phyloP scores from a whole-genome alignment of 495 filamentous ascomycete species.

The Chaetomium fimeti region DNA sequence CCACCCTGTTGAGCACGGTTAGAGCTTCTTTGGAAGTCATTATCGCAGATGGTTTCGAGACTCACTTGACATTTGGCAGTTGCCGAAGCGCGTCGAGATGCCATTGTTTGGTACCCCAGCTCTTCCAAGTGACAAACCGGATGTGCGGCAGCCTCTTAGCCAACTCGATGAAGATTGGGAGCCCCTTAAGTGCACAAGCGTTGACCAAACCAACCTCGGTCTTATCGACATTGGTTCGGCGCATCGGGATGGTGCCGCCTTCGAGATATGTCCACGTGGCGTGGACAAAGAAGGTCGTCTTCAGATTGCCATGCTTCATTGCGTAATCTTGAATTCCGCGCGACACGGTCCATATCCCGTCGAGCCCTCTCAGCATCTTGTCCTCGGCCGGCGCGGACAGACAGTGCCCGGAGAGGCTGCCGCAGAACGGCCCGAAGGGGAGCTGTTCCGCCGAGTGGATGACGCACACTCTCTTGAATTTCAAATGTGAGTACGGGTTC shows the following conservation, averaged over 20 bases:
- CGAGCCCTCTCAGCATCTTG: not conserved
- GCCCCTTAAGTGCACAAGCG: conserved; percentile 32
- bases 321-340: not conserved
- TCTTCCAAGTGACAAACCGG: conserved; percentile 34
- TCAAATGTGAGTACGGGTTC: not conserved
- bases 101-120: conserved; percentile 28
- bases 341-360: conserved; percentile 1
- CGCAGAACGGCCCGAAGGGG: not conserved
- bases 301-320: conserved; percentile 24
- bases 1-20: conserved; percentile 17
- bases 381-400: not conserved
- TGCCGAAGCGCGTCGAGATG: conserved; percentile 18
- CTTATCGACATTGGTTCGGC: conserved; percentile 30
- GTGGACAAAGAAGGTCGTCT: conserved; percentile 30
- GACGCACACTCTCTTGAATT: not conserved
- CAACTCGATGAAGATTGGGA: conserved; percentile 28
- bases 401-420: not conserved
- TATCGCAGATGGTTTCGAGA: not conserved
- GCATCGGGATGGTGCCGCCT: conserved; percentile 15
- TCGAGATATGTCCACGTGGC: conserved; percentile 29
- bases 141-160: conserved; percentile 28
- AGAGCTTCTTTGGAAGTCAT: not conserved
- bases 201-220: conserved; percentile 34
- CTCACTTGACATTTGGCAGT: conserved; percentile 29
- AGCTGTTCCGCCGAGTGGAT: conserved; percentile 1